Conservation (phyloP, 2,329 filamentous ascomycete species). For the Fusarium sp. region DNA sequence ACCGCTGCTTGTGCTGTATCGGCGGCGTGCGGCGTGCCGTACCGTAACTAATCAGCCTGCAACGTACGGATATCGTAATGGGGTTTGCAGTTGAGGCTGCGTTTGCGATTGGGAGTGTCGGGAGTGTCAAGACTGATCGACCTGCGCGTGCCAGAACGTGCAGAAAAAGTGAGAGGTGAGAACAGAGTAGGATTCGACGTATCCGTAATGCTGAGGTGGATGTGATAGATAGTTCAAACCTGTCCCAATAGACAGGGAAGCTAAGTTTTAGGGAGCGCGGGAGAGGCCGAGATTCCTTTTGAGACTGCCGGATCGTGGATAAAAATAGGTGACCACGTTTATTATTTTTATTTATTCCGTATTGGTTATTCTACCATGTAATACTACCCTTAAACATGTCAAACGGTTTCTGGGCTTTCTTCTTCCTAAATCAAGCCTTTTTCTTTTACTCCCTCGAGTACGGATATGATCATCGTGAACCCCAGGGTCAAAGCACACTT, state of each 20-base stretch:
- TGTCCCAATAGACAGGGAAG: constrained; percentile 9
- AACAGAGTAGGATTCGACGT: constrained; percentile 15
- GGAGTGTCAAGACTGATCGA: constrained; percentile 26
- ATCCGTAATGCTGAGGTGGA: not conserved
- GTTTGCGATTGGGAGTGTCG: constrained; percentile 15
- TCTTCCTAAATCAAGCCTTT: not conserved
- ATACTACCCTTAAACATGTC: not conserved
- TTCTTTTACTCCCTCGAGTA: not conserved
- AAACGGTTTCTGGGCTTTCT: not conserved
- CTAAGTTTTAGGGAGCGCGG: constrained; percentile 25
- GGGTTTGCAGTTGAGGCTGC: constrained; percentile 14
- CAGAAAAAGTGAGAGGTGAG: constrained; percentile 37
- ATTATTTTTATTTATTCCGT: not conserved
- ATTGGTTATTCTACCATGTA: not conserved
- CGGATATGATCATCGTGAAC: not conserved
- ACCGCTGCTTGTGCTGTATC: constrained; percentile 13
- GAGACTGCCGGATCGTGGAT: constrained; percentile 18
- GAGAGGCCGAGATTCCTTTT: constrained; percentile 29
- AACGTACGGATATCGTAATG: not conserved
- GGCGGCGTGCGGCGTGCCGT: not conserved
- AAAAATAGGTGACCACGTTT: not conserved
- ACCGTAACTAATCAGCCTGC: not conserved
- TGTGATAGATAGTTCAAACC: constrained; percentile 9
- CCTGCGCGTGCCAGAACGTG: constrained; percentile 22
- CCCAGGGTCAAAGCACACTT: constrained; percentile 6